Evolutionary conservation across 108 stramenopile species (phyloP), one percentile per base, ranked within the genome.

Genomic region (Skeletonema marinoi): DNA sequence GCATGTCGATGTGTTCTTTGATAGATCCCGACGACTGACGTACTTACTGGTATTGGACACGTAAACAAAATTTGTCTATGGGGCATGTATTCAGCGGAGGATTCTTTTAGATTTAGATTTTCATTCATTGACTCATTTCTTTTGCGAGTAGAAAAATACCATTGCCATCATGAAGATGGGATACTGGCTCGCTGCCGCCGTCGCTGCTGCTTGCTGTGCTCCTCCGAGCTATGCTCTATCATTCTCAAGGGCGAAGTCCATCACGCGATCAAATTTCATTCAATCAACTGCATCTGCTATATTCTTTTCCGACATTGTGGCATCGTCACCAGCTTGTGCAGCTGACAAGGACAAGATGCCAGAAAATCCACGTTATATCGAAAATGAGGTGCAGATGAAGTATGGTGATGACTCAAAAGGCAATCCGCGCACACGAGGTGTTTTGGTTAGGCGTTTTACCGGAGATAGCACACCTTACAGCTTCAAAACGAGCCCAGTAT

Each of bases 391-490:
- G 13, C 84, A 92, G 70, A 95, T 95, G 93, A 88, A 81, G 58
- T 89, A 83, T 73, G 88, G 89, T 3, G 81, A 87, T 33, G 88
- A 81, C 50, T 54, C 67, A 21, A 78, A 90, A 54, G 90, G 89
- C 25, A 92, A 92, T 78, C 94, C 94, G 4, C 87, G 91, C 4
- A 88, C 90, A 25, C 68, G 90, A 41, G 94, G 94, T 8, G 60
- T 92, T 11, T 73, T 96, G 42, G 91, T 93, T 0, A 85, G 94
- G 4, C 73, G 91, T 11, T 91, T 90, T 25, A 96, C 94, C 5
- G 94, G 94, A 35, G 94, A 96, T 73, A 87, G 86, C 19, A 96
- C 94, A 6, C 92, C 92, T 4, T 96, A 85, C 63, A 41, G 68
- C 3, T 96, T 96, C 63, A 87, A 75, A 13, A 67, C 68, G 60